A percentile compares a stretch with the other conserved stretches of the same genome.
phyloP scores from a whole-genome alignment of 108 stramenopile species.

The Heterococcus sp. region DNA sequence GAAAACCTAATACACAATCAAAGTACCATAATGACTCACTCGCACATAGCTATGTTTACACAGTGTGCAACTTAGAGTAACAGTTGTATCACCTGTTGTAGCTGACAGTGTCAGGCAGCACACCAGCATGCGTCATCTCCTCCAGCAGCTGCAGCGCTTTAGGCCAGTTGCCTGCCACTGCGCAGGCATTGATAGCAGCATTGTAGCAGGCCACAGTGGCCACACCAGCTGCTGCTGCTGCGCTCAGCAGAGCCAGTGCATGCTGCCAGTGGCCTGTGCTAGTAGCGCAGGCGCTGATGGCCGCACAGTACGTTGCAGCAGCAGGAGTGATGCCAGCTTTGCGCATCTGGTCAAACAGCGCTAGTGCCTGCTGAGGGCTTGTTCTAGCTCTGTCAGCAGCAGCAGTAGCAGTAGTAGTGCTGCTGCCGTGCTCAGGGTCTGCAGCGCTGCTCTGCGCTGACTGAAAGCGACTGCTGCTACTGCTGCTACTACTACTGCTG shows the following conservation, averaged over 20 bases:
- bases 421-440: not conserved
- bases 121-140: constrained; percentile 22
- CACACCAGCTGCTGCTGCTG: not conserved
- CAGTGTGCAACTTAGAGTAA: too few species aligned
- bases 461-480: not conserved
- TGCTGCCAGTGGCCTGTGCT: constrained; percentile 1
- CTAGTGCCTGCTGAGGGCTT: constrained; percentile 5
- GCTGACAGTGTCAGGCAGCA: not conserved
- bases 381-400: not conserved
- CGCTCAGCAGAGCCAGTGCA: not conserved
- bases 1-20: too few species aligned
- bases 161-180: not conserved
- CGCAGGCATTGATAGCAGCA: not conserved
- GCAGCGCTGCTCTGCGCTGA: not conserved
- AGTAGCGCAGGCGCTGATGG: constrained; percentile 3
- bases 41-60: too few species aligned
- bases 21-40: too few species aligned
- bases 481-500: not conserved
- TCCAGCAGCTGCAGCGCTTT: constrained; percentile 5
- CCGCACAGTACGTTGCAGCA: constrained; percentile 10
- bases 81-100: too few species aligned
- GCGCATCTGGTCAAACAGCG: constrained; percentile 4
- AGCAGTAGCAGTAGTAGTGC: not conserved
- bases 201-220: not conserved
- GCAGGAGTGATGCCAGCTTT: constrained; percentile 1